A percentile compares a stretch with the other conserved stretches of the same genome.
phyloP scores from a whole-genome alignment of 371 early-diverging fungal species.

The Haplosporangium sp. region DNA sequence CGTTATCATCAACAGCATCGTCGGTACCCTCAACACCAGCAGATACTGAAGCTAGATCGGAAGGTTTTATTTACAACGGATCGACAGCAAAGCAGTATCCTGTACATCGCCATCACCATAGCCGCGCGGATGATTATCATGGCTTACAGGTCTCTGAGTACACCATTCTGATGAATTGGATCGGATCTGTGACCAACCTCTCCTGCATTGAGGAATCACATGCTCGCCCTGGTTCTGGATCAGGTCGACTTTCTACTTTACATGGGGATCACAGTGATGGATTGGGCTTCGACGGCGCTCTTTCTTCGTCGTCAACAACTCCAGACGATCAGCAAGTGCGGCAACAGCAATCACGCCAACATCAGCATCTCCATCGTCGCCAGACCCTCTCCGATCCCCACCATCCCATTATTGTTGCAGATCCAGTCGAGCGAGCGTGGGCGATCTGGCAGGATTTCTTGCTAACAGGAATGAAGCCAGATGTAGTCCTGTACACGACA shows the following conservation, averaged over 20 bases:
- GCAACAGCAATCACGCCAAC: background rate
- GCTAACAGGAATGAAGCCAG: constrained; percentile 48
- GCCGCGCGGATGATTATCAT: constrained; percentile 23
- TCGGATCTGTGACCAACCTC: constrained; percentile 12
- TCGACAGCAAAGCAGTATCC: too few species aligned
- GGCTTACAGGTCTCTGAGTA: constrained; percentile 47
- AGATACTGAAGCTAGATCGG: too few species aligned
- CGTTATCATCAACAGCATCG: background rate
- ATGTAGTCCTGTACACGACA: constrained; percentile 38
- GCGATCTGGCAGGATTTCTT: constrained; percentile 46
- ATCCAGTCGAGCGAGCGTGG: constrained; percentile 27
- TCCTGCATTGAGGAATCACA: too few species aligned
- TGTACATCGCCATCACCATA: constrained; percentile 2
- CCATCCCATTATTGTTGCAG: background rate
- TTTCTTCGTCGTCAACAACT: background rate
- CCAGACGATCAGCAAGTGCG: background rate
- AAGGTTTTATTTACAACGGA: too few species aligned
- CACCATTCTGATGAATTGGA: constrained; percentile 50
- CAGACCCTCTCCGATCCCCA: background rate
- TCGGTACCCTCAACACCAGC: background rate
- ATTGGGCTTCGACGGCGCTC: too few species aligned
- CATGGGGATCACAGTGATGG: too few species aligned
- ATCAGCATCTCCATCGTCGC: background rate
- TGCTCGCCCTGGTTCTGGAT: too few species aligned
- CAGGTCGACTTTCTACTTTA: too few species aligned